Conservation (phyloP, 345 rosid genomes). For the Dimocarpus longan region DNA sequence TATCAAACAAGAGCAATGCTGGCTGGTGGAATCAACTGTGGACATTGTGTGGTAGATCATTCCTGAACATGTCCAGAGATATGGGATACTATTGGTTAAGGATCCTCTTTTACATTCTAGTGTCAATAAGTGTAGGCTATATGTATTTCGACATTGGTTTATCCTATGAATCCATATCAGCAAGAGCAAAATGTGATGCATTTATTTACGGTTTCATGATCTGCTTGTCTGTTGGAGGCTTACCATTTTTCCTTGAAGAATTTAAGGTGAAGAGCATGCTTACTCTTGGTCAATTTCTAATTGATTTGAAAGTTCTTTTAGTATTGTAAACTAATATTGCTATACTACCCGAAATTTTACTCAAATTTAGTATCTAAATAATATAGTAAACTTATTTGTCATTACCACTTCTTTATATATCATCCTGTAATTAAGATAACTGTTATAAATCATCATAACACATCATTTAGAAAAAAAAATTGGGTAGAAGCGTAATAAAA, state of each 20-base stretch:
- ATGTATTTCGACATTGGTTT: conserved; percentile 32
- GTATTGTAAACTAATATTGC: too few species aligned
- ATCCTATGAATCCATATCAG: conserved; percentile 10
- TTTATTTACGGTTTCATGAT: conserved; percentile 38
- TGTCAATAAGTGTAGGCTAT: conserved; percentile 31
- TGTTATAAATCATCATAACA: too few species aligned
- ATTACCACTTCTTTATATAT: too few species aligned
- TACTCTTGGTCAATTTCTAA: background rate
- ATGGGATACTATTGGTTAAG: conserved; percentile 44
- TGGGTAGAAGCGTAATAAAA: too few species aligned
- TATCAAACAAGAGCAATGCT: conserved; percentile 1
- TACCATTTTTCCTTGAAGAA: conserved; percentile 45
- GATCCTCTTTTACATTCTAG: conserved; percentile 28
- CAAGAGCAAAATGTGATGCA: conserved; percentile 27
- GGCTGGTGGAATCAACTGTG: conserved; percentile 36
- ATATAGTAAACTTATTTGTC: too few species aligned
- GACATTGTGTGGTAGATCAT: conserved; percentile 33
- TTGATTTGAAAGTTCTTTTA: too few species aligned
- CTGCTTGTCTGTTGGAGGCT: conserved; percentile 39
- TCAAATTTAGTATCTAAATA: too few species aligned
- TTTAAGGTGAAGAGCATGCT: conserved; percentile 28
- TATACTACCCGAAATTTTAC: too few species aligned
- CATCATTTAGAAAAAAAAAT: too few species aligned
- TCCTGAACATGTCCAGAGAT: conserved; percentile 39
- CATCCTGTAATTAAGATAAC: too few species aligned